These are phyloP conservation scores for Nelumbo lutea DNA, from an alignment of 164 flowering plant genomes.

Conservation along the genomic window DNA sequence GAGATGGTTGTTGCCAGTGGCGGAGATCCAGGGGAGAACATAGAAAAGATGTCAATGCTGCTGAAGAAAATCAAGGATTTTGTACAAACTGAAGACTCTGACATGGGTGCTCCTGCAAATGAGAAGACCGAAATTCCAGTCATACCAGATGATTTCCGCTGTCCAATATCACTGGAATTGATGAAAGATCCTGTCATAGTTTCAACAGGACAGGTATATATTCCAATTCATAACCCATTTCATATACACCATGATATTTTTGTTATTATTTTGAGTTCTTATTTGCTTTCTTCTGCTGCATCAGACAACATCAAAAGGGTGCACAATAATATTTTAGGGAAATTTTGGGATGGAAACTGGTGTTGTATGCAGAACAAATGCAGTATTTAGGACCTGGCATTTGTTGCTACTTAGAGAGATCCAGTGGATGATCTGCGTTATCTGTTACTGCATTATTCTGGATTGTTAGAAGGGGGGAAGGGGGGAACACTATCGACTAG, in stretches of 20 bases:
- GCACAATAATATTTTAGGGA: not conserved
- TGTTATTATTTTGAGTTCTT: not conserved
- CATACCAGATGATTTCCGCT: constrained; percentile 15
- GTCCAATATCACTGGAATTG: constrained; percentile 91
- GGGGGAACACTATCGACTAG: too few relatives aligned
- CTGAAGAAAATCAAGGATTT: constrained; percentile 77
- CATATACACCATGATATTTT: not conserved
- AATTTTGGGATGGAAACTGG: not conserved
- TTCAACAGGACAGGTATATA: not conserved
- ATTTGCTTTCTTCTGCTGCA: not conserved
- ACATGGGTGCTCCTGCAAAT: constrained; percentile 32
- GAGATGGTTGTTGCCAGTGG: constrained; percentile 71
- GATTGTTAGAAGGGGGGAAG: too few relatives aligned
- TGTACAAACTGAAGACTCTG: constrained; percentile 66
- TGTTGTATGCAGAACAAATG: too few relatives aligned
- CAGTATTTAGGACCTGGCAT: too few relatives aligned
- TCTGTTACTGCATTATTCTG: too few relatives aligned
- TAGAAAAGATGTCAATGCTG: constrained; percentile 81
- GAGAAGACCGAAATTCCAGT: constrained; percentile 5
- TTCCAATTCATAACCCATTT: not conserved
- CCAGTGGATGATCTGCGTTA: too few relatives aligned
- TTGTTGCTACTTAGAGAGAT: too few relatives aligned
- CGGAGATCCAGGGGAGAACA: constrained; percentile 76
- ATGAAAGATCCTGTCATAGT: not conserved
- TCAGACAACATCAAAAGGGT: not conserved